phyloP scores from a whole-genome alignment of 495 filamentous ascomycete genomes.

The Penicillium herquei region DNA sequence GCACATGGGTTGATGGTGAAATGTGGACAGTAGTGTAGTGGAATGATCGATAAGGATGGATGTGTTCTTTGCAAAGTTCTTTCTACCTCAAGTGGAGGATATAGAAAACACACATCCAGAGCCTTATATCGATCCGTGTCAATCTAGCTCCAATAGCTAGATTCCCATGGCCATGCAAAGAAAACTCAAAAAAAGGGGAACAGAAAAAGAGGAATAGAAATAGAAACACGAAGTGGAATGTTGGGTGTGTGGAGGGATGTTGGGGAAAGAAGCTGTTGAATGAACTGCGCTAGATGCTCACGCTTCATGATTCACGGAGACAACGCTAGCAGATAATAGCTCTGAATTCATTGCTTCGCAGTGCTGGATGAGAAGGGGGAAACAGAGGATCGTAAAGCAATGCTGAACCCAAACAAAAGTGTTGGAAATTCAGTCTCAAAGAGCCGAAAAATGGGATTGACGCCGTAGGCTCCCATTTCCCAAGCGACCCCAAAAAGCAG shows the following conservation, averaged over 20 bases:
- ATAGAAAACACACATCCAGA: neutral
- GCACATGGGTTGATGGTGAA: constrained; percentile 1
- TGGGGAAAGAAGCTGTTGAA: neutral
- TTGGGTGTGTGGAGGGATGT: constrained; percentile 4
- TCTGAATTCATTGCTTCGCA: no score
- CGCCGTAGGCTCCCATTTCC: neutral
- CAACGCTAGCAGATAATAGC: no score
- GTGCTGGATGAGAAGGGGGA: no score
- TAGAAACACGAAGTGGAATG: constrained; percentile 18
- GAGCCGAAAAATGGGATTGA: no score
- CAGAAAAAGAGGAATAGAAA: constrained; percentile 19
- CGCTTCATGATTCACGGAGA: no score
- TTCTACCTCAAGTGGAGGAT: neutral
- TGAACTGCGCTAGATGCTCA: no score
- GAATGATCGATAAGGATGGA: neutral
- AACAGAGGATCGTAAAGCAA: no score
- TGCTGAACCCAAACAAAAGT: no score
- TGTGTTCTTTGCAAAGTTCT: neutral
- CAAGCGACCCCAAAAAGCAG: no score
- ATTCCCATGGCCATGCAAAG: constrained; percentile 4
- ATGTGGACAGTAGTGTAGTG: neutral
- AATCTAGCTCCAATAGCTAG: constrained; percentile 2
- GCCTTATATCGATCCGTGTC: neutral
- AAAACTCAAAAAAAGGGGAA: neutral
- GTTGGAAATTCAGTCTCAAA: no score